Conservation (phyloP, 164 flowering plant species). For the Umbilicus rupestris region DNA sequence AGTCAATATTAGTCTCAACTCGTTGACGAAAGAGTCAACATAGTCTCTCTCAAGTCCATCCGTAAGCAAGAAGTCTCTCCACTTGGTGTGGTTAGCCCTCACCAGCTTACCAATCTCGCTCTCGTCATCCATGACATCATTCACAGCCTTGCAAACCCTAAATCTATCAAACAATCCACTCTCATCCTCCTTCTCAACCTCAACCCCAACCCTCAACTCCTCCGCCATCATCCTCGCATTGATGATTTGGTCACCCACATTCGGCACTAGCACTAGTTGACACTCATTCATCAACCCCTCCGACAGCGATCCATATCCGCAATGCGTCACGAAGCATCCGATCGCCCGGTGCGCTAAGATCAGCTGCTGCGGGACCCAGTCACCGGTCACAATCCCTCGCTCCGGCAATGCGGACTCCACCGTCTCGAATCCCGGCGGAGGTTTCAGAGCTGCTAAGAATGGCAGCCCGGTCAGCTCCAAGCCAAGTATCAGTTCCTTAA, state of each 20-base stretch:
- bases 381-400: slow-evolving; percentile 16
- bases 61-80: slow-evolving; percentile 13
- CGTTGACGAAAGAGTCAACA: slow-evolving; percentile 13
- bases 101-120: slow-evolving; percentile 15
- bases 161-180: slow-evolving; percentile 17
- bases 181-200: slow-evolving; percentile 18
- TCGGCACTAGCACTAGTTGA: slow-evolving; percentile 19
- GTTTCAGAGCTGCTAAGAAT: slow-evolving; percentile 18
- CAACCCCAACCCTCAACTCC: slow-evolving; percentile 17
- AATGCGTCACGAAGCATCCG: slow-evolving; percentile 21
- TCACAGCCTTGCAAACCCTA: slow-evolving; percentile 13
- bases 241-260: slow-evolving; percentile 16
- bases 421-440: slow-evolving; percentile 12
- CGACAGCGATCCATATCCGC: slow-evolving; percentile 21
- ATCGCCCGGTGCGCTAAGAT: slow-evolving; percentile 18
- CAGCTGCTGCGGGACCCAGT: slow-evolving; percentile 22
- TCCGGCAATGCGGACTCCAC: slow-evolving; percentile 18
- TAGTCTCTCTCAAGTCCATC: slow-evolving; percentile 13
- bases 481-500: slow-evolving; percentile 21
- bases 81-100: slow-evolving; percentile 17
- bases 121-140: slow-evolving; percentile 15
- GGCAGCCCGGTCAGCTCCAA: slow-evolving; percentile 21
- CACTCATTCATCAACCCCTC: slow-evolving; percentile 21
- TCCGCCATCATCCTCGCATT: slow-evolving; percentile 15
- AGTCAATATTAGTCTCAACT: slow-evolving; percentile 8